Base-by-base conservation (phyloP, 2,329 filamentous ascomycete genomes). In the Talaromyces sp. region DNA sequence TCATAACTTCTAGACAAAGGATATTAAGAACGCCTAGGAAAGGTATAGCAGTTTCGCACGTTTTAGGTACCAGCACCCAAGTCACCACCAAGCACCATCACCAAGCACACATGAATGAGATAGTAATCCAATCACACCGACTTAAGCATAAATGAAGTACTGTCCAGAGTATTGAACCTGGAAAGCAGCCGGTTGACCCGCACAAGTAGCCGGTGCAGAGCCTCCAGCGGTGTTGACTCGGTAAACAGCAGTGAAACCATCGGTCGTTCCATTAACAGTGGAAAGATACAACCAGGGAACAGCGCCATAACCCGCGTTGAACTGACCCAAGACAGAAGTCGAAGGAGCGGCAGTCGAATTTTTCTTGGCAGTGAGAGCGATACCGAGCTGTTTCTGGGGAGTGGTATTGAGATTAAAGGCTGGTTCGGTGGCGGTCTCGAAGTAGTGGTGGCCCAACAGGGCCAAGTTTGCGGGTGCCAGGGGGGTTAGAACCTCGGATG, bases 221-320 rank as follows among this genome's bases (percentile, higher is more conserved):
- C 93, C 93, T 28, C 92, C 93, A 0, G 89, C 92, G 11, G 93
- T 98, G 70, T 90, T 84, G 50, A 97, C 79, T 12, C 93, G 85
- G 78, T 93, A 98, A 25, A 96, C 88, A 73, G 92, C 86, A 73
- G 87, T 84, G 68, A 91, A 85, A 50, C 81, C 78, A 2, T 84
- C 85, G 1, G 85, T 88, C n/a, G 83, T 83, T 33, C 81, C 83
- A 52, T 77, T 73, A 25, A 82, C 79, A 4, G 75, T 71, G 5
- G 73, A 73, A 5, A 97, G 83, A 74, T 89, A 90, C 66, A 98
- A 81, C 92, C 93, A 97, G 0, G 88, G 71, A 1, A 96, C 92
- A 6, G 91, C 88, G 9, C 83, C 82, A 70, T 89, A 83, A 61
- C 88, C 88, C 5, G 80, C 69, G 57, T 83, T 75, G 52, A 78